phyloP scores from a whole-genome alignment of 331 rosid species.

The Cucumis variabilis region DNA sequence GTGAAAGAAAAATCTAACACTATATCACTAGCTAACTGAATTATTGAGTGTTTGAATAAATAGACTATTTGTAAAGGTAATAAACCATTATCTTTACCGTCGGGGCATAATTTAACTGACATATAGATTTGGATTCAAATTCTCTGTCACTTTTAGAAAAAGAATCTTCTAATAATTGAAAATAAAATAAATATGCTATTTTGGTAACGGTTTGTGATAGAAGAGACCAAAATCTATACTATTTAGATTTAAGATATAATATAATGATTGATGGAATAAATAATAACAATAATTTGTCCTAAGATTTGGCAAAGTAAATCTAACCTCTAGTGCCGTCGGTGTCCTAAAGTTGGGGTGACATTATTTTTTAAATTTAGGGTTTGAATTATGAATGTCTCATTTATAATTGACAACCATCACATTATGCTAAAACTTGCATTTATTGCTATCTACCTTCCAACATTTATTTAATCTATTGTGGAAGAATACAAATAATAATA shows the following conservation, averaged over 20 bases:
- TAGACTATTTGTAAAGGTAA: too few relatives aligned
- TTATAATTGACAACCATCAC: slow-evolving; percentile 1
- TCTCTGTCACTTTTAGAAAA: too few relatives aligned
- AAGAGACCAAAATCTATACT: neutral
- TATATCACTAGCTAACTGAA: too few relatives aligned
- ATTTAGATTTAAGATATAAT: neutral
- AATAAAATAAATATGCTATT: neutral
- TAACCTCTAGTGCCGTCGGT: neutral
- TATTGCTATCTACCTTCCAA: slow-evolving; percentile 18
- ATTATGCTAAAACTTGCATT: neutral
- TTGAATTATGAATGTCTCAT: slow-evolving; percentile 19
- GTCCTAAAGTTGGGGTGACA: slow-evolving; percentile 24
- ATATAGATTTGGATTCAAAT: too few relatives aligned
- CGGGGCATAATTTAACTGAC: too few relatives aligned
- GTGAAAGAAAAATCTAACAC: too few relatives aligned
- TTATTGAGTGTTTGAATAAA: too few relatives aligned
- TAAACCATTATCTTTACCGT: too few relatives aligned
- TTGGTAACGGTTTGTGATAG: neutral
- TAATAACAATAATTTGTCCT: slow-evolving; percentile 12
- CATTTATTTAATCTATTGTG: neutral
- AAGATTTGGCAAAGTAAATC: neutral
- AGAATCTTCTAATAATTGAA: neutral
- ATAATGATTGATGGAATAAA: slow-evolving; percentile 26
- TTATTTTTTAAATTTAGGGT: neutral
- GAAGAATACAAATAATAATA: neutral